phyloP scores from a whole-genome alignment of 108 stramenopile genomes.

The Skeletonema menzelii region DNA sequence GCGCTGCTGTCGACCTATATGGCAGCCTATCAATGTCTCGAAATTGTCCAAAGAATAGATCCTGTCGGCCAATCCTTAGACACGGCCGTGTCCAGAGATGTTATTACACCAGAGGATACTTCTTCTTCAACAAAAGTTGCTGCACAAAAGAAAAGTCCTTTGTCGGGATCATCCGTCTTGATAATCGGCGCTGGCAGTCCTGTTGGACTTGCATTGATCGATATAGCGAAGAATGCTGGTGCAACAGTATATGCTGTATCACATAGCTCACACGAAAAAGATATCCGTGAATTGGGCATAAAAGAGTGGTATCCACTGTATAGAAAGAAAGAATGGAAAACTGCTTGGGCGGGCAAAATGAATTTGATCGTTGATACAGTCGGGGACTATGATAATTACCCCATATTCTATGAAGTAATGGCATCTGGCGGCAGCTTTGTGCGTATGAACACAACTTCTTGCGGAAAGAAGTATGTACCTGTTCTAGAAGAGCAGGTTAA shows the following conservation, averaged over 20 bases:
- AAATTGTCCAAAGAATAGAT: neutral
- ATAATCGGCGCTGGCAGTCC: slow-evolving; percentile 61
- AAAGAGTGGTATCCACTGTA: neutral
- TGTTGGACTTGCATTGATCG: slow-evolving; percentile 61
- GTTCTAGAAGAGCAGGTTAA: neutral
- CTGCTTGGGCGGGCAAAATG: neutral
- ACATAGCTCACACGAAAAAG: neutral
- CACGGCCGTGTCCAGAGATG: neutral
- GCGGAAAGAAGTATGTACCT: neutral
- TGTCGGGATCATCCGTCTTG: slow-evolving; percentile 60
- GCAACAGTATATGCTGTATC: slow-evolving; percentile 48
- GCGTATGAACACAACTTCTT: neutral
- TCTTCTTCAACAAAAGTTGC: neutral
- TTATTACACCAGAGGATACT: neutral
- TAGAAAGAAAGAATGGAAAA: neutral
- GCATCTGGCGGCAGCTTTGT: neutral
- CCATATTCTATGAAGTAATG: neutral
- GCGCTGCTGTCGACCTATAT: slow-evolving; percentile 75
- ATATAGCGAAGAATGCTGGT: slow-evolving; percentile 56
- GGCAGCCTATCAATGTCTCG: slow-evolving; percentile 65
- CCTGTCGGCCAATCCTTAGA: neutral
- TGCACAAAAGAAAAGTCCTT: slow-evolving; percentile 18
- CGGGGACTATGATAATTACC: neutral
- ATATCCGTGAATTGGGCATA: neutral
- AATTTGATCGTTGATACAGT: neutral